Evolutionary conservation across 208 protist genomes (phyloP).

Genomic region (Crithidia thermophila): DNA sequence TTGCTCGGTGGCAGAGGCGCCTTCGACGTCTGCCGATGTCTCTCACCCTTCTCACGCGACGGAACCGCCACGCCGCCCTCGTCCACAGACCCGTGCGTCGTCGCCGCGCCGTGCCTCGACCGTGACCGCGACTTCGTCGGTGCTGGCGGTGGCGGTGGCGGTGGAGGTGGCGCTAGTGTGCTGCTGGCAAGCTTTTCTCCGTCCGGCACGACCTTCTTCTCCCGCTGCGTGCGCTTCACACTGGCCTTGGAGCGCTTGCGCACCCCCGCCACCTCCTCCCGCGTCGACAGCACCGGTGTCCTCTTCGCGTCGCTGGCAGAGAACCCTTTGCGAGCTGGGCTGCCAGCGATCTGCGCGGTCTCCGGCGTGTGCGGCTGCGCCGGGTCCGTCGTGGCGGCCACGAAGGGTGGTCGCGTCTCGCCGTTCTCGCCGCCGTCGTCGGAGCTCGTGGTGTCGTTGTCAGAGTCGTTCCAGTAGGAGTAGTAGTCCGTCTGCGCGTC

Average conservation of each 20-base stretch:
- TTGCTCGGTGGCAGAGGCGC: background rate
- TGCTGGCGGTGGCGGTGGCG: too few relatives aligned
- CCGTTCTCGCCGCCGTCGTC: constrained; percentile 3
- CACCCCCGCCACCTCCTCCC: background rate
- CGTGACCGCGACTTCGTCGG: too few relatives aligned
- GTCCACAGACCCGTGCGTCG: too few relatives aligned
- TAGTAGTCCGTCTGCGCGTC: constrained; percentile 3
- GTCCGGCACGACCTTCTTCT: background rate
- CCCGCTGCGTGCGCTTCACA: background rate
- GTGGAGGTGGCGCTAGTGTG: too few relatives aligned
- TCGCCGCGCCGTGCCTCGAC: too few relatives aligned
- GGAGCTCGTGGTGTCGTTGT: background rate
- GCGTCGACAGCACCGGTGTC: constrained; percentile 1
- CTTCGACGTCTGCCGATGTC: too few relatives aligned
- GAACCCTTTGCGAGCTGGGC: background rate
- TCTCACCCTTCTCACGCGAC: too few relatives aligned
- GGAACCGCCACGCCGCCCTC: too few relatives aligned
- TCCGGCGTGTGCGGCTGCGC: background rate
- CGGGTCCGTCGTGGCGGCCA: background rate
- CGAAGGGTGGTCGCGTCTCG: too few relatives aligned
- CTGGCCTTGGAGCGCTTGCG: background rate
- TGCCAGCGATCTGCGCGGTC: background rate
- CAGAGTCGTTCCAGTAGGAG: constrained; percentile 27
- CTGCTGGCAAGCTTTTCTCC: too few relatives aligned
- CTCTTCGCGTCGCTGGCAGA: too few relatives aligned